phyloP scores from a whole-genome alignment of 208 protist genomes.

The Borovskyia barvae region DNA sequence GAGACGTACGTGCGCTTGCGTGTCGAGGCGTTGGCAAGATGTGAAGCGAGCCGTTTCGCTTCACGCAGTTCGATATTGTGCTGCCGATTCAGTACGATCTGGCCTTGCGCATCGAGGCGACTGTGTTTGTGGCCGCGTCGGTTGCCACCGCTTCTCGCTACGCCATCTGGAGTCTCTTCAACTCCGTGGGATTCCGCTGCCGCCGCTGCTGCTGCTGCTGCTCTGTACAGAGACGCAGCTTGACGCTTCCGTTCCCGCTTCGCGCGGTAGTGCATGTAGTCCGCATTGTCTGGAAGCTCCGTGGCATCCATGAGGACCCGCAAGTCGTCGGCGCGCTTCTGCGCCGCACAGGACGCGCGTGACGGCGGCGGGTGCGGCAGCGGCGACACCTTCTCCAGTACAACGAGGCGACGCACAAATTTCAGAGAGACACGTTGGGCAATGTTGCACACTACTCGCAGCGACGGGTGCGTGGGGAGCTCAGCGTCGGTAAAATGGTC shows the following conservation, averaged over 20 bases:
- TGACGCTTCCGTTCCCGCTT: conserved; percentile 49
- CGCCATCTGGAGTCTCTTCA: not conserved
- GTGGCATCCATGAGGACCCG: conserved; percentile 63
- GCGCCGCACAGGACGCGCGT: conserved; percentile 47
- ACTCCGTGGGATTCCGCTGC: not conserved
- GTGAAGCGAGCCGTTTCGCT: conserved; percentile 51
- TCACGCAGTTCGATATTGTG: conserved; percentile 48
- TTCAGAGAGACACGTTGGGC: conserved; percentile 87
- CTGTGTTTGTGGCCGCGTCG: conserved; percentile 6
- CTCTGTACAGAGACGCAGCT: conserved; percentile 26
- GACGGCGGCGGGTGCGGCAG: conserved; percentile 35
- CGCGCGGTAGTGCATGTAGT: conserved; percentile 74
- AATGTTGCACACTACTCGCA: conserved; percentile 70
- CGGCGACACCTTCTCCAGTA: conserved; percentile 51
- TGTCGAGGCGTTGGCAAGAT: conserved; percentile 28
- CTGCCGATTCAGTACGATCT: conserved; percentile 61
- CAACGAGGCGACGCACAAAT: conserved; percentile 67
- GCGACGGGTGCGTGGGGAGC: conserved; percentile 91
- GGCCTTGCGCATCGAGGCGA: conserved; percentile 26
- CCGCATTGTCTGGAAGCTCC: conserved; percentile 54
- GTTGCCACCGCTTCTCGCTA: not conserved
- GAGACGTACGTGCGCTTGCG: no score
- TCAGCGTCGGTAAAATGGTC: conserved; percentile 82
- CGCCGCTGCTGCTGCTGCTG: not conserved
- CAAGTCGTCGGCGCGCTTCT: conserved; percentile 41